A percentile compares a stretch with the other conserved stretches of the same genome.
Evolutionary conservation across 192 early-diverging fungal species (phyloP).

Genomic region (Coemansia sp.): DNA sequence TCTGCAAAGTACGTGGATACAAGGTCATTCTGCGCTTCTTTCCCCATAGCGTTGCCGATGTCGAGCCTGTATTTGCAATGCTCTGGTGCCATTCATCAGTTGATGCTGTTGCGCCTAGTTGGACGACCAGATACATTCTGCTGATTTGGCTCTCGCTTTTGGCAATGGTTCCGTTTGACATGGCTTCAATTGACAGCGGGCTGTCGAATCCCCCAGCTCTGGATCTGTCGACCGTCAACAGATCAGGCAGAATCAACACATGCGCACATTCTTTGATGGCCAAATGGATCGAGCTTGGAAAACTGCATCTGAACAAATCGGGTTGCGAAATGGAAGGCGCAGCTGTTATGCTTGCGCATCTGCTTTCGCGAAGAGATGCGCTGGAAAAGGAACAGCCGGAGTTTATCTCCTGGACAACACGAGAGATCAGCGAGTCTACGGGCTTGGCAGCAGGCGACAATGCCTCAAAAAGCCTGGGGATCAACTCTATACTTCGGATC

Average conservation of each 20-base stretch:
- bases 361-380: conserved; percentile 82
- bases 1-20: conserved; percentile 86
- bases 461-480: conserved; percentile 7
- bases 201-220: conserved; percentile 23
- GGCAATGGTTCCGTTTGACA: conserved; percentile 94
- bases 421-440: conserved; percentile 28
- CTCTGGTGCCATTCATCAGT: conserved; percentile 39
- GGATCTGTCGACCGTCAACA: background rate
- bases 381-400: conserved; percentile 57
- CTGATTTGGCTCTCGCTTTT: conserved; percentile 94
- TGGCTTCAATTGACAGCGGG: conserved; percentile 81
- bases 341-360: conserved; percentile 74
- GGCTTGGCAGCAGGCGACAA: background rate
- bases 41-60: conserved; percentile 81
- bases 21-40: conserved; percentile 92
- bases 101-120: conserved; percentile 33
- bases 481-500: conserved; percentile 28
- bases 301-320: conserved; percentile 64
- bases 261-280: conserved; percentile 58
- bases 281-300: conserved; percentile 66
- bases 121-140: conserved; percentile 81
- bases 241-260: background rate
- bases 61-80: conserved; percentile 86
- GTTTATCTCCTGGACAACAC: conserved; percentile 72
- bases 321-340: conserved; percentile 90